Evolutionary conservation across 805 yeast species (phyloP).

Genomic region (Candida lessepsii): DNA sequence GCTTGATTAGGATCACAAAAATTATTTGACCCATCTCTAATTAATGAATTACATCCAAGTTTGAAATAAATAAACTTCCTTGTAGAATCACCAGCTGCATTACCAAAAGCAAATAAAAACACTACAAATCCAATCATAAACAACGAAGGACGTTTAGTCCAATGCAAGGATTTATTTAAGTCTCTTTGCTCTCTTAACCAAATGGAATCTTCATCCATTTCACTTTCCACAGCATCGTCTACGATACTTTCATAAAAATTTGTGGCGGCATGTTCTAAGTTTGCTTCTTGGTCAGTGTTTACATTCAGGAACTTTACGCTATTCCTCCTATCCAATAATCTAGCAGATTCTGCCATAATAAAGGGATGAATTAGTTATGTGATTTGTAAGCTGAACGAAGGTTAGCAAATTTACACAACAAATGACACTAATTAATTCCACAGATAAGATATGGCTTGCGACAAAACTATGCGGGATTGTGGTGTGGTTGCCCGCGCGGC

Average conservation of each 20-base stretch:
- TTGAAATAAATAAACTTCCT: conserved; percentile 36
- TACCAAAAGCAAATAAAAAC: conserved; percentile 44
- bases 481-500: too few species aligned
- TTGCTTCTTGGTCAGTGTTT: conserved; percentile 10
- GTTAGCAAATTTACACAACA: too few species aligned
- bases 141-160: conserved; percentile 60
- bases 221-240: conserved; percentile 29
- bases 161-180: conserved; percentile 42
- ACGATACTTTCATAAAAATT: conserved; percentile 42
- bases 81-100: conserved; percentile 37
- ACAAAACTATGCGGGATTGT: too few species aligned
- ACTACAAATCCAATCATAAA: conserved; percentile 44
- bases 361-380: too few species aligned
- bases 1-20: conserved; percentile 32
- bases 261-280: conserved; percentile 29
- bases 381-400: too few species aligned
- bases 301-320: conserved; percentile 11
- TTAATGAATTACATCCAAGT: conserved; percentile 27
- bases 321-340: conserved; percentile 6
- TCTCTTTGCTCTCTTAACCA: conserved; percentile 51
- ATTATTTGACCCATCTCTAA: conserved; percentile 11
- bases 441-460: too few species aligned
- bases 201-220: conserved; percentile 40
- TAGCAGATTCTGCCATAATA: conserved; percentile 3
- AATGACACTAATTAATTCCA: too few species aligned